A percentile compares a stretch with the other conserved stretches of the same genome.
These are phyloP conservation scores for Talaromyces nanjingensis DNA, from an alignment of 495 filamentous ascomycete genomes.

Conservation along the genomic window DNA sequence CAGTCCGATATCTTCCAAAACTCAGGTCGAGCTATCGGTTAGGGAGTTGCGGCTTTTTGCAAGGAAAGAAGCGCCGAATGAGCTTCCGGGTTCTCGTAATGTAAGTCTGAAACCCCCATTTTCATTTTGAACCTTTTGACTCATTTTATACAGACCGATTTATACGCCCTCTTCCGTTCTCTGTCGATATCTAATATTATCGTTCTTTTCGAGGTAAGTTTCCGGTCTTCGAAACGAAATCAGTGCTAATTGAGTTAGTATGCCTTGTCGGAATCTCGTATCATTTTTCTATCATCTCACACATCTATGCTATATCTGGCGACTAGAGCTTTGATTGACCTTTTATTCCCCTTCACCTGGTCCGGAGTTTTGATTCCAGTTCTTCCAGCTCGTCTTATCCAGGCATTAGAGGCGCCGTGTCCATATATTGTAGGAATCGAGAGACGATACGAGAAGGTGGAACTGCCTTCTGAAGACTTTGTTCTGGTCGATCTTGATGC, in stretches of 20 bases:
- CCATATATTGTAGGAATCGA: constrained; percentile 97
- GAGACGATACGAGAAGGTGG: constrained; percentile 82
- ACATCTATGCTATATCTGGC: constrained; percentile 94
- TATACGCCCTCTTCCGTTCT: constrained; percentile 87
- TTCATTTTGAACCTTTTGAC: constrained; percentile 12
- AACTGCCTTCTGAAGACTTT: constrained; percentile 93
- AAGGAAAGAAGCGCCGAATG: constrained; percentile 86
- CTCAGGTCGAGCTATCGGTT: constrained; percentile 87
- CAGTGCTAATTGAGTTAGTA: constrained; percentile 38
- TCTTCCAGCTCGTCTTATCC: constrained; percentile 77
- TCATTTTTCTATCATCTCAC: constrained; percentile 92
- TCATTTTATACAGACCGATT: constrained; percentile 54
- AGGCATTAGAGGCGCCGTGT: constrained; percentile 88
- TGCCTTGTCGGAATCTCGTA: constrained; percentile 85
- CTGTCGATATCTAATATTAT: constrained; percentile 88
- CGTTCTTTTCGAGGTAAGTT: constrained; percentile 66
- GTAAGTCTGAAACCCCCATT: constrained; percentile 20
- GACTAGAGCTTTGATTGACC: constrained; percentile 69
- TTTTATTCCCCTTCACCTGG: constrained; percentile 90
- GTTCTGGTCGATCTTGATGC: constrained; percentile 90
- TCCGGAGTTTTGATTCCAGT: constrained; percentile 89
- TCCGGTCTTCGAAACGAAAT: neutral
- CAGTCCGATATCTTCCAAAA: constrained; percentile 84
- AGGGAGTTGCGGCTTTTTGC: constrained; percentile 89
- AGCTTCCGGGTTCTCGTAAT: constrained; percentile 85